Evolutionary conservation across 2,329 filamentous ascomycete genomes (phyloP).

Genomic region (Diaporthe vaccinii): DNA sequence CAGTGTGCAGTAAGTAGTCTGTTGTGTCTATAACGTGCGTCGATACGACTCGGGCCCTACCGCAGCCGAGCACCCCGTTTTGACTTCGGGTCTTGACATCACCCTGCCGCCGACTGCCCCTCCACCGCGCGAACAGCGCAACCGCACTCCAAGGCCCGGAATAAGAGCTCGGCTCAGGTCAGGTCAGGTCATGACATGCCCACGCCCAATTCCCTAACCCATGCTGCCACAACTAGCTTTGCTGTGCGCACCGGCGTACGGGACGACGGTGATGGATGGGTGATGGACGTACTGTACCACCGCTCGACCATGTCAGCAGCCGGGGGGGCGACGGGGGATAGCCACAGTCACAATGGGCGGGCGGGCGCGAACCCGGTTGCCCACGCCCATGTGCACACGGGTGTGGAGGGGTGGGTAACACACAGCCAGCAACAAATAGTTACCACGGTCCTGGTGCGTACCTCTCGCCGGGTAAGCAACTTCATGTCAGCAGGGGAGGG

Average conservation of each 20-base stretch:
- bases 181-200: slow-evolving; percentile 1
- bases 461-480: slow-evolving; percentile 15
- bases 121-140: slow-evolving; percentile 22
- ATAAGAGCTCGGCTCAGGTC: not conserved
- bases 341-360: slow-evolving; percentile 18
- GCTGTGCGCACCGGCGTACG: not conserved
- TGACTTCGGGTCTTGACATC: slow-evolving; percentile 31
- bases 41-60: slow-evolving; percentile 8
- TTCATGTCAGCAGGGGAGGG: slow-evolving; percentile 13
- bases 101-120: slow-evolving; percentile 9
- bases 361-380: not conserved
- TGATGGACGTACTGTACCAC: not conserved
- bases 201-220: not conserved
- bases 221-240: not conserved
- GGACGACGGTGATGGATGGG: not conserved
- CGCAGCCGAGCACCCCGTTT: slow-evolving; percentile 22
- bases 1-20: not conserved
- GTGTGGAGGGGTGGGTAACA: not conserved
- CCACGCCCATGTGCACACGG: not conserved
- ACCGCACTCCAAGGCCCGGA: not conserved
- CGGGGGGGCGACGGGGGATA: not conserved
- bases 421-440: not conserved
- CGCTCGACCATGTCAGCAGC: slow-evolving; percentile 19
- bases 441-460: not conserved
- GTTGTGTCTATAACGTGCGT: not conserved